Evolutionary conservation across 176 grass and related monocot species (phyloP).

Genomic region (Puccinellia tenuiflora): DNA sequence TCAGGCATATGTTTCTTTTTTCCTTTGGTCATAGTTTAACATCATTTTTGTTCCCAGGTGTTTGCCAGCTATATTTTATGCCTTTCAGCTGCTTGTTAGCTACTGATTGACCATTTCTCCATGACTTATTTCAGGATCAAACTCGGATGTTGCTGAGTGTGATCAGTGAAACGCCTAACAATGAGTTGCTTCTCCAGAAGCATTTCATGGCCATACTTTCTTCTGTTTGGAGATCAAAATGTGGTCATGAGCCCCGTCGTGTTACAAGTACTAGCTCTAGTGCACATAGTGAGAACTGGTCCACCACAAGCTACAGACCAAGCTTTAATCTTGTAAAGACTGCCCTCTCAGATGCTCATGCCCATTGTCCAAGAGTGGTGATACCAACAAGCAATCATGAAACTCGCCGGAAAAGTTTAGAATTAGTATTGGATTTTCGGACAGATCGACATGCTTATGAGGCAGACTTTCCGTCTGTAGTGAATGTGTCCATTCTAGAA

Average conservation of each 20-base stretch:
- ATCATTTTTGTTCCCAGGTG: not conserved
- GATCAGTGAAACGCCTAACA: conserved; percentile 76
- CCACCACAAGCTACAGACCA: conserved; percentile 38
- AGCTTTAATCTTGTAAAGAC: conserved; percentile 50
- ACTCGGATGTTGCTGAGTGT: conserved; percentile 73
- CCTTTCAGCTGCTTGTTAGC: not conserved
- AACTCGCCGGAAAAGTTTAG: conserved; percentile 41
- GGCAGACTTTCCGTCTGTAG: conserved; percentile 42
- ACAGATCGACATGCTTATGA: conserved; percentile 35
- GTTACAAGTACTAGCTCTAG: conserved; percentile 31
- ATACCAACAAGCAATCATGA: conserved; percentile 33
- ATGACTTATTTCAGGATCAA: conserved; percentile 70
- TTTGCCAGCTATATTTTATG: not conserved
- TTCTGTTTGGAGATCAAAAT: conserved; percentile 93
- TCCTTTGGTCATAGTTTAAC: not conserved
- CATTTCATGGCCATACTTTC: conserved; percentile 92
- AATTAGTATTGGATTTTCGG: conserved; percentile 67
- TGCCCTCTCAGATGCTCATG: conserved; percentile 56
- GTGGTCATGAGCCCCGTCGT: conserved; percentile 1
- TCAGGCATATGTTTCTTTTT: not conserved
- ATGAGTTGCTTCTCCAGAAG: conserved; percentile 86
- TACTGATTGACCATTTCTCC: conserved; percentile 21
- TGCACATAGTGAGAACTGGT: conserved; percentile 29
- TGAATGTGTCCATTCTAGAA: conserved; percentile 66
- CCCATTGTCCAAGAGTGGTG: conserved; percentile 26